Evolutionary conservation across 768 basidiomycete genomes (phyloP), one percentile per base, ranked within the genome.

Genomic region (Serendipita sp.): DNA sequence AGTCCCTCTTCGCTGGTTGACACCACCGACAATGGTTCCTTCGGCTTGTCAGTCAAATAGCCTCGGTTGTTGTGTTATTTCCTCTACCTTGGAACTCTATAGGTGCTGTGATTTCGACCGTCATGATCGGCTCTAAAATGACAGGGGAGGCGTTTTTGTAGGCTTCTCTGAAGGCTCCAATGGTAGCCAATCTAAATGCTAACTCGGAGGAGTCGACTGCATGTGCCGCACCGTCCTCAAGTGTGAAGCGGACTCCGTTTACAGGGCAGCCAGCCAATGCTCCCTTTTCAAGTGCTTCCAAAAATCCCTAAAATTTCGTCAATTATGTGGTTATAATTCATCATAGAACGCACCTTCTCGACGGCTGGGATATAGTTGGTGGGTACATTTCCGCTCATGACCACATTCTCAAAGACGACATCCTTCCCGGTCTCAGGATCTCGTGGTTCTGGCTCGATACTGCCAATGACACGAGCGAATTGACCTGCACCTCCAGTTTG

Each of bases 91-190:
- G 96, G 81, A 98, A 99, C 72, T 99, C 96, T 11, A 83, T 79
- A 2, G 96, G 96, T 0, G 95, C 94, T 45, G 97, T 86, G 32
- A 98, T 91, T 71, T 99, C 95, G 44, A 99, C 95, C 15, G 83
- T 89, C 95, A 99, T 99, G 75, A 98, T 87, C n/a, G 95, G 95
- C 73, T 99, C 95, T 45, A 99, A 76, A 65, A 99, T 86, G 63
- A 91, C 85, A 0, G 91, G 85, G 63, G 78, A 78, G 51, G 90
- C 86, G 68, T 80, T 80, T 68, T 79, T 78, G 79, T 88, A 98
- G 3, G 86, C 84, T 70, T 98, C 95, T 63, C 89, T 83, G 81
- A 97, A 94, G 0, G 93, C 94, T 63, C 92, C 88, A 45, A 95
- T 86, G 3, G 90, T 85, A 3, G 91, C 89, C 41, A 92, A 80